Evolutionary conservation across 768 basidiomycete genomes (phyloP), one percentile per base, ranked within the genome.

Genomic region (Macrolepiota dolichaula): DNA sequence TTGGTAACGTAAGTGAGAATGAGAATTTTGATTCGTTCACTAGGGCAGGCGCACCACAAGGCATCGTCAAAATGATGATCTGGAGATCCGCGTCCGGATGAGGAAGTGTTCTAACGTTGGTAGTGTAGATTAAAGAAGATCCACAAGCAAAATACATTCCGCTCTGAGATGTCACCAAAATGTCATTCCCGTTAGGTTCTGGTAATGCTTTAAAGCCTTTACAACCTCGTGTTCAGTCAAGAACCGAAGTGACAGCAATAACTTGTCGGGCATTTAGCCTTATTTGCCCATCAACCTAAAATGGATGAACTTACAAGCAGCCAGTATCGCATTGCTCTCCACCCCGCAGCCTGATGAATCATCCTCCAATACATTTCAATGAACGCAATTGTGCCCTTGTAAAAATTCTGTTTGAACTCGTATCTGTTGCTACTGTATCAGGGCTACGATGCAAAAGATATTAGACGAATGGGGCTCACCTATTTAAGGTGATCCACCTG

Each of bases 331-430:
- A 91, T 67, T 0, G 87, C 86, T 37, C 79, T 74, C 79, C 86
- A 81, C 2, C 90, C 90, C 38, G 89, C 89, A 11, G 88, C 89
- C 38, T 74, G 74, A 63, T 87, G 84, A 27, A 92, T 91, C 74
- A 86, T 80, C 57, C 69, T 72, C 84, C 86, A 88, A 66, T 88
- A 85, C 35, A 82, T 76, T 54, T 80, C 76, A 1, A 91, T 67
- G 65, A 92, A 92, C 0, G 67, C 65, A 15, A 77, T 75, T 2
- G 79, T 77, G 0, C 88, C 88, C 29, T 79, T 71, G 53, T 73
- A 73, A 64, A 85, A 88, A 57, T 84, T 73, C 13, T 76, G 74
- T 9, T 90, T 76, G 65, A 91, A 91, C 13, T 61, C 67, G 38
- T 77, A 76, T 38, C 88, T 89, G 56, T 50, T 12, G 15, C 55